These are phyloP conservation scores for Diaporthe ilicicola DNA, from an alignment of 2,329 filamentous ascomycete genomes.

Conservation along the genomic window DNA sequence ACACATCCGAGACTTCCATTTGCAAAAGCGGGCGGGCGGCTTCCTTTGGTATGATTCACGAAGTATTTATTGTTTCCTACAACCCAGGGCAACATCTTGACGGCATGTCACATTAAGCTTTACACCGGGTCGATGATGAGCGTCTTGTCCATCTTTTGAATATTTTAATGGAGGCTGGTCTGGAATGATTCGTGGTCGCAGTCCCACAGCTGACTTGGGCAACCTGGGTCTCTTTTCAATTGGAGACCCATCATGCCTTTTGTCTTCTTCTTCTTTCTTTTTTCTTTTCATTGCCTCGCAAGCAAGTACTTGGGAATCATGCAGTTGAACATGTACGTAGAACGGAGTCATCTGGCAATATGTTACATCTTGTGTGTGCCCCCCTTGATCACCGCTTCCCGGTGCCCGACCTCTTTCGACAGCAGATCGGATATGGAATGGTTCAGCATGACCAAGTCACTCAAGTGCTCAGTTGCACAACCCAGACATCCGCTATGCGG, in stretches of 20 bases:
- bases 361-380: background rate
- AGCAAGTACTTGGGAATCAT: background rate
- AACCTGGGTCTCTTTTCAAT: too few relatives aligned
- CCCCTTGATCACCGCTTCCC: background rate
- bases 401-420: too few relatives aligned
- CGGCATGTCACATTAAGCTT: background rate
- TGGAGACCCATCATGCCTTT: too few relatives aligned
- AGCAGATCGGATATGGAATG: too few relatives aligned
- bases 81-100: background rate
- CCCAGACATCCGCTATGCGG: too few relatives aligned
- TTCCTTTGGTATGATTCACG: slow-evolving; percentile 11
- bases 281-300: background rate
- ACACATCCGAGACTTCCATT: background rate
- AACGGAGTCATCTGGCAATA: background rate
- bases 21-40: background rate
- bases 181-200: background rate
- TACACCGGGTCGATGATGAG: background rate
- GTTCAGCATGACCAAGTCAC: background rate
- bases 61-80: background rate
- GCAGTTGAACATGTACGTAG: background rate
- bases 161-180: slow-evolving; percentile 1
- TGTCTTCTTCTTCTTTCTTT: too few relatives aligned
- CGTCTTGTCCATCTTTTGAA: slow-evolving; percentile 19
- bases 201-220: too few relatives aligned
- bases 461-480: background rate